phyloP scores from a whole-genome alignment of 2,329 filamentous ascomycete species.

The Chrysoporthe cubensis region DNA sequence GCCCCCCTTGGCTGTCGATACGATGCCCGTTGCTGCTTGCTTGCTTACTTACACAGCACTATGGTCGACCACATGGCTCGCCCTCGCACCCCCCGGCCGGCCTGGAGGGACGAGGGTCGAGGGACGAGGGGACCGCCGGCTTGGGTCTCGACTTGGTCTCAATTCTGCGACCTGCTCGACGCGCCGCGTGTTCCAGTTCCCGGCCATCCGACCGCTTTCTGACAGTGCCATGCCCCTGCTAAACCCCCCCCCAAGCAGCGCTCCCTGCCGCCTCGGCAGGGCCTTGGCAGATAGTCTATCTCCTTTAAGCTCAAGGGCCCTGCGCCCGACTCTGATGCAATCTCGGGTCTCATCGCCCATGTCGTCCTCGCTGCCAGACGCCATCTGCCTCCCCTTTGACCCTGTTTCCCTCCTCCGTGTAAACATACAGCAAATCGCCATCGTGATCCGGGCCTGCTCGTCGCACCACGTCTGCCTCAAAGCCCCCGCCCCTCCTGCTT shows the following conservation, averaged over 20 bases:
- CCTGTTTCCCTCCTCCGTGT: not conserved
- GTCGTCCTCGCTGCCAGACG: not conserved
- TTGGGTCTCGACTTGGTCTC: constrained; percentile 21
- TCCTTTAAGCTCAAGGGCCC: constrained; percentile 21
- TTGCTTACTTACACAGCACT: too few relatives aligned
- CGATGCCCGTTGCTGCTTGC: too few relatives aligned
- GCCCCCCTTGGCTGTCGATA: too few relatives aligned
- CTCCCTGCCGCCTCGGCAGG: not conserved
- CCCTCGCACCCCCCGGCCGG: too few relatives aligned
- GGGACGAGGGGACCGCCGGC: not conserved
- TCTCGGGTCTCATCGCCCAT: not conserved
- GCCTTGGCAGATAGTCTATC: constrained; percentile 21
- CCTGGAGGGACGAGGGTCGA: too few relatives aligned
- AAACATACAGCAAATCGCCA: not conserved
- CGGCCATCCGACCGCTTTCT: constrained; percentile 25
- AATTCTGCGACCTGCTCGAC: constrained; percentile 26
- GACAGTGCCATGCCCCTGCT: constrained; percentile 17
- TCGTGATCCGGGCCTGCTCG: not conserved
- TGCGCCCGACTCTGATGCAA: not conserved
- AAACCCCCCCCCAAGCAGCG: not conserved
- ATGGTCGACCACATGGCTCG: too few relatives aligned
- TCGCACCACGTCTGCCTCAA: too few relatives aligned
- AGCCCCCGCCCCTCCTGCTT: not conserved
- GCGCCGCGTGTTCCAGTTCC: constrained; percentile 27
- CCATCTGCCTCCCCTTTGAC: not conserved